Evolutionary conservation across 2,329 filamentous ascomycete genomes (phyloP).

Genomic region (Verticillium zaregamsianum): DNA sequence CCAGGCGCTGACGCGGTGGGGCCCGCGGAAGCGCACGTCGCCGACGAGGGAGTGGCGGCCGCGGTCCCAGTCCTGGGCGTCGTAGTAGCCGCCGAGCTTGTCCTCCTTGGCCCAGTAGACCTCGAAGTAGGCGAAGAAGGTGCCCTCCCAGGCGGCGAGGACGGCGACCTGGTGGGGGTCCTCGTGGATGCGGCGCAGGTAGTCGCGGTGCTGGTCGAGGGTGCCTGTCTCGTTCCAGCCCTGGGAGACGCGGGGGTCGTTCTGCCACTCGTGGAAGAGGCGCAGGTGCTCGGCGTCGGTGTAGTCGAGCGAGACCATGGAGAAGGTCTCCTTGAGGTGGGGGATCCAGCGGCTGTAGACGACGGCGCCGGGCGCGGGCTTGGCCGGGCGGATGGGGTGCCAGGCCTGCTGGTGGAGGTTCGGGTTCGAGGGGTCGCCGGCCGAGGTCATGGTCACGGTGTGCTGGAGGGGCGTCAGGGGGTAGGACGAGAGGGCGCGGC

Average conservation of each 20-base stretch:
- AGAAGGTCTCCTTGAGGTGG: slow-evolving; percentile 71
- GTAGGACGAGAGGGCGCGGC: slow-evolving; percentile 36
- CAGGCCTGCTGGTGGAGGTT: slow-evolving; percentile 47
- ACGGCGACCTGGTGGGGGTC: slow-evolving; percentile 70
- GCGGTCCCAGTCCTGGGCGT: slow-evolving; percentile 51
- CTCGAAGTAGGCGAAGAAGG: slow-evolving; percentile 73
- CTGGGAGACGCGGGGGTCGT: slow-evolving; percentile 74
- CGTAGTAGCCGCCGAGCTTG: slow-evolving; percentile 51
- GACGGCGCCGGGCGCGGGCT: slow-evolving; percentile 65
- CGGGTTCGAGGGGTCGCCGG: slow-evolving; percentile 36
- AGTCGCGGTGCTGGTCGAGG: slow-evolving; percentile 68
- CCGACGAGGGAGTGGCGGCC: slow-evolving; percentile 56
- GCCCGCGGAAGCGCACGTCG: slow-evolving; percentile 55
- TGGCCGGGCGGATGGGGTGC: slow-evolving; percentile 68
- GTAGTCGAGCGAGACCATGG: slow-evolving; percentile 71
- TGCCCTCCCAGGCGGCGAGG: slow-evolving; percentile 67
- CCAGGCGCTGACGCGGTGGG: slow-evolving; percentile 58
- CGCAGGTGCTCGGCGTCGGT: slow-evolving; percentile 58
- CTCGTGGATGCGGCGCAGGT: slow-evolving; percentile 62
- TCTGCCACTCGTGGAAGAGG: slow-evolving; percentile 78
- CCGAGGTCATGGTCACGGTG: slow-evolving; percentile 32
- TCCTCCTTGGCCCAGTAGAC: slow-evolving; percentile 73
- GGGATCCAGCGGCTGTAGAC: slow-evolving; percentile 78
- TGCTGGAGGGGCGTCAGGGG: slow-evolving; percentile 46
- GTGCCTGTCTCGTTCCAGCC: slow-evolving; percentile 80